These are phyloP conservation scores for Aaosphaeria arxii DNA, from an alignment of 2,329 filamentous ascomycete species.

Conservation along the genomic window DNA sequence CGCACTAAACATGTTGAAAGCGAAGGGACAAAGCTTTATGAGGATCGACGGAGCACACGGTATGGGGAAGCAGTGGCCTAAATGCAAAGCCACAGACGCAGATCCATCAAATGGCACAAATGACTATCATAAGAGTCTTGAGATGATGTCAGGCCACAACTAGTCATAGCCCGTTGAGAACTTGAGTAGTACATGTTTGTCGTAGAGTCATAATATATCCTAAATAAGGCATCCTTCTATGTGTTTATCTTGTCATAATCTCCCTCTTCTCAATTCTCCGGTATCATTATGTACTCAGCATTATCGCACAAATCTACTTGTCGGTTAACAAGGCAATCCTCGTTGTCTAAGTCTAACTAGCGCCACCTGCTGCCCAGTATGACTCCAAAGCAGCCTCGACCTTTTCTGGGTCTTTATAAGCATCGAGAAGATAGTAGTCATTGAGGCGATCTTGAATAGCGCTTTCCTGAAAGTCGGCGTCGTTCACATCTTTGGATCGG, in stretches of 20 bases:
- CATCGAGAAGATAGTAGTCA: constrained; percentile 25
- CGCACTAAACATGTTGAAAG: constrained; percentile 36
- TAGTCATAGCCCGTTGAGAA: not conserved
- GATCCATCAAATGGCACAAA: constrained; percentile 38
- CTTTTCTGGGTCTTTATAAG: constrained; percentile 21
- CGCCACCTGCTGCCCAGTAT: constrained; percentile 21
- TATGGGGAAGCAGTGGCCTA: constrained; percentile 17
- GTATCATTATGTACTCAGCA: too few relatives aligned
- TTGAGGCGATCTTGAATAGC: constrained; percentile 20
- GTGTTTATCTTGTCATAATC: too few relatives aligned
- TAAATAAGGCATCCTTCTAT: too few relatives aligned
- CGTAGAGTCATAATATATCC: too few relatives aligned
- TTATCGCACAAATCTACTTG: too few relatives aligned
- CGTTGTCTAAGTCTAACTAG: not conserved
- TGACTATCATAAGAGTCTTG: constrained; percentile 35
- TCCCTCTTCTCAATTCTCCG: too few relatives aligned
- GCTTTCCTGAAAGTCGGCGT: constrained; percentile 16
- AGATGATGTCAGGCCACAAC: constrained; percentile 10
- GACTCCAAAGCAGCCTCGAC: constrained; percentile 24
- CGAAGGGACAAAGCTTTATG: constrained; percentile 28
- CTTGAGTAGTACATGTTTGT: too few relatives aligned
- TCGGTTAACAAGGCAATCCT: too few relatives aligned
- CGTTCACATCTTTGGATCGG: constrained; percentile 17
- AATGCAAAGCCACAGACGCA: constrained; percentile 32
- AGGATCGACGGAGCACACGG: constrained; percentile 32